These are phyloP conservation scores for Phytopythium boreale DNA, from an alignment of 352 stramenopile genomes.

Conservation along the genomic window DNA sequence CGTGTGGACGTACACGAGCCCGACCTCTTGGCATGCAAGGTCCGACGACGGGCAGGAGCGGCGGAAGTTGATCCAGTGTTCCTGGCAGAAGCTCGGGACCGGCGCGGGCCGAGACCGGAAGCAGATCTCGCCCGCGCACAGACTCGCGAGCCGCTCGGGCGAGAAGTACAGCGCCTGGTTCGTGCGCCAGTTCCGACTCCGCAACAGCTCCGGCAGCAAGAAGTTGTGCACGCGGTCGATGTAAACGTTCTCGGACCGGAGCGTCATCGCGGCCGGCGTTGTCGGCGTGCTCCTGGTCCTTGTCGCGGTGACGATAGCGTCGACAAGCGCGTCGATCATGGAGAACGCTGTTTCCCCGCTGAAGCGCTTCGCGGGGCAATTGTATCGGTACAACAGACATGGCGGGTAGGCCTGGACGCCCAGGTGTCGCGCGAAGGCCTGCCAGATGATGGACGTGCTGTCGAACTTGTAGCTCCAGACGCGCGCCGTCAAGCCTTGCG, in stretches of 20 bases:
- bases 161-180: conserved; percentile 36
- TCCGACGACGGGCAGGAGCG: conserved; percentile 13
- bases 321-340: conserved; percentile 36
- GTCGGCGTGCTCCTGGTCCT: neutral
- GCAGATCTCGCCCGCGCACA: conserved; percentile 14
- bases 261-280: neutral
- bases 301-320: conserved; percentile 3
- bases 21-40: conserved; percentile 3
- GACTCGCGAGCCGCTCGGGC: conserved; percentile 10
- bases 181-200: conserved; percentile 26
- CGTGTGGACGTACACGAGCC: conserved; percentile 14
- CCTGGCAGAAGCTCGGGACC: conserved; percentile 9
- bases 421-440: conserved; percentile 24
- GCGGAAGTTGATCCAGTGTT: conserved; percentile 24
- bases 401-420: conserved; percentile 15
- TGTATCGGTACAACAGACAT: conserved; percentile 25
- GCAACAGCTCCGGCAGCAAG: conserved; percentile 29
- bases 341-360: conserved; percentile 20
- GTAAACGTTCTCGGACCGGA: conserved; percentile 24
- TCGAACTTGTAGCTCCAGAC: conserved; percentile 42
- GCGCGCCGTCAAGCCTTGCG: conserved; percentile 8
- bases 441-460: conserved; percentile 29
- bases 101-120: conserved; percentile 4
- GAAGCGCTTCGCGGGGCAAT: conserved; percentile 13
- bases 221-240: conserved; percentile 41